Evolutionary conservation across 768 basidiomycete genomes (phyloP), one percentile per base, ranked within the genome.

Genomic region (Xerocomellus amylosporus): DNA sequence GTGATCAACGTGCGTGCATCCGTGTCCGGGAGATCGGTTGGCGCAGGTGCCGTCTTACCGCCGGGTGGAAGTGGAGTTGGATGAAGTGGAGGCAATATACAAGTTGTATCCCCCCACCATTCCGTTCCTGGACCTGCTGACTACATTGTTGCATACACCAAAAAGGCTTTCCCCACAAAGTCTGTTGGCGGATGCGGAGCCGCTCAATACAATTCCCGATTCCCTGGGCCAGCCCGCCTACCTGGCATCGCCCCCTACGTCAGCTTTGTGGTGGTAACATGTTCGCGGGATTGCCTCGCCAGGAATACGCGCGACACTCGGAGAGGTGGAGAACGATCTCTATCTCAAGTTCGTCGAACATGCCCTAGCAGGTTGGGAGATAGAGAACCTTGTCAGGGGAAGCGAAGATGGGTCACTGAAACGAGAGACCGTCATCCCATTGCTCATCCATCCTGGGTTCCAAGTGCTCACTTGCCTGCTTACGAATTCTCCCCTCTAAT

Each of bases 321-420:
- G 93, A 98, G 63, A 74, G 87, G 56, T 98, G 93, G 93, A 78
- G 68, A 89, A 93, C 49, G 93, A 95, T 59, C 77, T 87, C 0
- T 90, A 88, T 49, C 75, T 98, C 41, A 84, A 82, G 54, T 96
- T 90, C 65, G 79, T 96, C 52, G 96, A 98, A 64, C 84, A 88
- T 36, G 83, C 85, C 24, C 73, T 98, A 34, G 88, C 87, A 0
- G 85, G 85, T 61, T 94, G 89, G 70, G 86, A 93, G 63, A 74
- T 96, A 45, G 87, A 90, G 62, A 79, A 80, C 3, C 74, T 97
- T 17, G 76, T 91, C 20, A 74, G 79, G 8, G 72, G 75, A 42
- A 73, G 75, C 2, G 85, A 88, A 51, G 82, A 82, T n/a, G 69
- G 73, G 6, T 64, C 75, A 15, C 66, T 78, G 24, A 85, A 77